Evolutionary conservation across 192 early-diverging fungal genomes (phyloP).

Genomic region (Entrophospora sp.): DNA sequence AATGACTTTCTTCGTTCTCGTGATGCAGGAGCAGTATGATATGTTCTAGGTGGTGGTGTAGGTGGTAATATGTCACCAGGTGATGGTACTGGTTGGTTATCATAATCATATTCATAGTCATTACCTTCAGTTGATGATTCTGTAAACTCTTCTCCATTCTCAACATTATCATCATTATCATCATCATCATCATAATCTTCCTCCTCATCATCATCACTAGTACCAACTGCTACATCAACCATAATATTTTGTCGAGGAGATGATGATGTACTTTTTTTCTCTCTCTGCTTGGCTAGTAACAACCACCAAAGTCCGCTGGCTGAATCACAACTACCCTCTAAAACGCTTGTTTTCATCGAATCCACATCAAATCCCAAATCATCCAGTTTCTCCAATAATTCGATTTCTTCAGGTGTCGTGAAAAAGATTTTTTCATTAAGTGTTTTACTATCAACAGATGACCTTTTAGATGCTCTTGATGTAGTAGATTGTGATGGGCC

Average conservation of each 20-base stretch:
- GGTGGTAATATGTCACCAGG: background rate
- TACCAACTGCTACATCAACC: constrained; percentile 20
- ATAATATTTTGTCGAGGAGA: background rate
- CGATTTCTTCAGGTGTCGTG: constrained; percentile 15
- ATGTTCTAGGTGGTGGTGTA: constrained; percentile 16
- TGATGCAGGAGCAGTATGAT: constrained; percentile 11
- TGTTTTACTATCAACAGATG: constrained; percentile 19
- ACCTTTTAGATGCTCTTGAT: constrained; percentile 12
- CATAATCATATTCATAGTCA: no score
- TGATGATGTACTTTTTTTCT: constrained; percentile 7
- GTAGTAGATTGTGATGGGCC: constrained; percentile 3
- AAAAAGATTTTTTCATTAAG: constrained; percentile 20
- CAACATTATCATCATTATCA: background rate
- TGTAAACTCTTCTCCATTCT: no score
- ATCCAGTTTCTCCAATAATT: constrained; percentile 21
- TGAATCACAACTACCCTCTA: constrained; percentile 18
- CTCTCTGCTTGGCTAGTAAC: constrained; percentile 14
- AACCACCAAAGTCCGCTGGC: constrained; percentile 21
- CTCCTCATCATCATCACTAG: constrained; percentile 1
- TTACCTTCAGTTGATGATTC: no score
- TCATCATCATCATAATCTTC: constrained; percentile 5
- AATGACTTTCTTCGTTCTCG: constrained; percentile 19
- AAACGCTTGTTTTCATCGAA: constrained; percentile 18
- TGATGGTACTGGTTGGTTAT: no score
- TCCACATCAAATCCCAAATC: constrained; percentile 6